Evolutionary conservation across 1,284 basidiomycete genomes (phyloP), one percentile per base, ranked within the genome.

Genomic region (Ganoderma leucocontextum): DNA sequence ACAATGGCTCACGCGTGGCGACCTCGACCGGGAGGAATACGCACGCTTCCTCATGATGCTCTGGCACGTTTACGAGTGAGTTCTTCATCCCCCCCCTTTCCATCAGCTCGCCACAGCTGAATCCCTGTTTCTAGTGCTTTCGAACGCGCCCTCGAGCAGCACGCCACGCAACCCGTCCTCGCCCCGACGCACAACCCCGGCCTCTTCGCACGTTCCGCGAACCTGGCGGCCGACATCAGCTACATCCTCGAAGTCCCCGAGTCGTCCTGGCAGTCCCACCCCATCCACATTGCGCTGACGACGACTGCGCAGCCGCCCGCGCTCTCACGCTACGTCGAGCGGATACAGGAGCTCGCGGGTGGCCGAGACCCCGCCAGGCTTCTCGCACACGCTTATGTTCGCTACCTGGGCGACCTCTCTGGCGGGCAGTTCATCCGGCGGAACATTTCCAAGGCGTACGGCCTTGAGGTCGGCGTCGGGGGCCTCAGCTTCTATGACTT

Each of bases 351-450:
- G 29, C 80, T 90, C 59, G 79, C 84, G 9, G 75, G 82, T 55
- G 78, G 83, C 52, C 67, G 77, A 4, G 86, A 90, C 65, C 87
- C 89, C 0, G 80, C 85, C 1, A 79, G 82, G 5, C 85, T 95
- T 29, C 85, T 95, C 17, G 90, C 93, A 0, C 94, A 95, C 78
- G 86, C 93, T 0, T 95, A 95, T 76, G 92, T 94, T 19, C 87
- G 94, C 44, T 95, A 95, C 80, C 86, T 96, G n/a, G 94, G 94
- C 66, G 94, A 96, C 79, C 84, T 95, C 41, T 91, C 89, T 60
- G 94, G 94, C 19, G 94, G 95, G 0, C 94, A 95, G 81, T 84
- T 87, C 70, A 91, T 95, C 74, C 84, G 89, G 38, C 84, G 87
- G 49, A 84, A 83, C 52, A 81, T 94, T 29, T 84, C 84, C 22